Evolutionary conservation across 2,329 filamentous ascomycete species (phyloP).

Genomic region (Penicillium sp.): DNA sequence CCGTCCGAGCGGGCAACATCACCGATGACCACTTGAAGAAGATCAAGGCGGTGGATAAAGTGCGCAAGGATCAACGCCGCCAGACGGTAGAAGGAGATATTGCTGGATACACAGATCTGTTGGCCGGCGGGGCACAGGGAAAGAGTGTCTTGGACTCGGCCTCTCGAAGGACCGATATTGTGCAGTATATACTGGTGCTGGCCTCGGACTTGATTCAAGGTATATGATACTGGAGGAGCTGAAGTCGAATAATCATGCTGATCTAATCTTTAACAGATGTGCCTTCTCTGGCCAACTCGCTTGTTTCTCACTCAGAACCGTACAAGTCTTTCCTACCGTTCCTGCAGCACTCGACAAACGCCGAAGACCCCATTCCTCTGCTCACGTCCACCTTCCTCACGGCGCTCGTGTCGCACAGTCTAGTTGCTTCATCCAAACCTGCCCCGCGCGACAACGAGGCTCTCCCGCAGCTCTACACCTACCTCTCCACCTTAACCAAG

Average conservation of each 20-base stretch:
- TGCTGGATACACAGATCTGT: constrained; percentile 73
- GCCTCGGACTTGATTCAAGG: constrained; percentile 83
- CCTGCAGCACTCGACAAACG: constrained; percentile 76
- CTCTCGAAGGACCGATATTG: constrained; percentile 79
- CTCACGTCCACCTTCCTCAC: constrained; percentile 86
- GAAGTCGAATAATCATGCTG: not conserved
- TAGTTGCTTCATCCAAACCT: constrained; percentile 60
- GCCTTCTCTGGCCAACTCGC: constrained; percentile 71
- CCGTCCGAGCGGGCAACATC: constrained; percentile 87
- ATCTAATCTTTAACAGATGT: constrained; percentile 58
- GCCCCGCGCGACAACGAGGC: constrained; percentile 67
- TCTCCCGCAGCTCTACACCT: constrained; percentile 78
- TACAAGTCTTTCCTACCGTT: constrained; percentile 80
- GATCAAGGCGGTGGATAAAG: constrained; percentile 95
- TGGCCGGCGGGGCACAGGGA: constrained; percentile 66
- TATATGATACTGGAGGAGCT: constrained; percentile 40
- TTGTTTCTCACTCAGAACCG: constrained; percentile 68
- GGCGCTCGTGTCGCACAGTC: constrained; percentile 66
- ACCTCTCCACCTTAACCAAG: constrained; percentile 79
- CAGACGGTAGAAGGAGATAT: constrained; percentile 78
- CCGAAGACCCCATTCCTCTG: constrained; percentile 82
- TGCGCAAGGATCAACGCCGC: constrained; percentile 84
- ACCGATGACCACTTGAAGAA: constrained; percentile 91
- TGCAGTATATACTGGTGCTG: constrained; percentile 92
- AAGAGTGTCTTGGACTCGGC: constrained; percentile 82